Base-by-base conservation (phyloP, 2,329 filamentous ascomycete genomes). In the Penicillium sp. region DNA sequence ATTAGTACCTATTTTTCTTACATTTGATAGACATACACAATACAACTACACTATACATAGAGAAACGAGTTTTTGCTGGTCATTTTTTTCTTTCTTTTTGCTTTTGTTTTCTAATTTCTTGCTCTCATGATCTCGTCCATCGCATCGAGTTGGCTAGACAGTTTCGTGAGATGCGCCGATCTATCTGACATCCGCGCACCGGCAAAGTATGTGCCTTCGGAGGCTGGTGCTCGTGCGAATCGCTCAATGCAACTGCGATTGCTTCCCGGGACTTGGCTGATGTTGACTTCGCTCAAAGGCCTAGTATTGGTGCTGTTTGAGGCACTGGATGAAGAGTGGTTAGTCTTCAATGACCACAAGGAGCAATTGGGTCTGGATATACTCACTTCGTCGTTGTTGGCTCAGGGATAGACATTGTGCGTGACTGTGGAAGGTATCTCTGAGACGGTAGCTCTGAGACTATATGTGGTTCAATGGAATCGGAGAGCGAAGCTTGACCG, bases 201-300 rank as follows among this genome's bases (percentile, higher is more conserved):
- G 18, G 60, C 63, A 52, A 64, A 69, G 52, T 68, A 69, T 28
- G 67, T 64, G 10, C 58, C 61, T 13, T 69, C 65, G 5, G 62
- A 54, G 7, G 63, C 58, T 10, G 61, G 53, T 25, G 60, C 55
- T 28, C 63, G 57, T 11, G 57, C 56, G 31, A 62, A 68, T 37
- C 62, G 60, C 19, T 66, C 63, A 11, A 64, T 56, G 4, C 49
- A 55, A 45, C 49, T 60, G 46, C 55, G 49, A 30, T 30, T 60
- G 47, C 57, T 57, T 18, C 52, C 55, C 13, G 63, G 62, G 9
- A 67, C 41, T 46, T 65, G 59, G 41, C 50, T 61, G 38, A 67
- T 41, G 22, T 66, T 64, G 40, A 49, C 59, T 41, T 60, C 59
- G 27, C 55, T 67, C 29, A 67, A 57, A 28, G 58, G 48, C 31